A percentile compares a stretch with the other conserved stretches of the same genome.
phyloP scores from a whole-genome alignment of 768 basidiomycete genomes.

The Suillus sp. region DNA sequence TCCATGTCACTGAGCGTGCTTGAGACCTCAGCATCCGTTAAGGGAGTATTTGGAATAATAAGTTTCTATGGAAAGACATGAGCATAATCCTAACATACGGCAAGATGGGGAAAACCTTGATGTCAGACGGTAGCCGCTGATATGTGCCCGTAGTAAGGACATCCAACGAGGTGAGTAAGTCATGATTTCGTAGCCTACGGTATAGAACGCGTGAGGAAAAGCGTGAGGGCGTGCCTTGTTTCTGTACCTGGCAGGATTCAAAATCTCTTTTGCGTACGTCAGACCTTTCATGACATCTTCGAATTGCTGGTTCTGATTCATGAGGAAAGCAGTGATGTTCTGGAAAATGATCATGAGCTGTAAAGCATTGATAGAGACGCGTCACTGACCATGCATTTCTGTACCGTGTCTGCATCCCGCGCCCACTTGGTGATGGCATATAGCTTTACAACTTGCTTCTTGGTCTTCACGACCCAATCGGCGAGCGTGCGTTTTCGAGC shows the following conservation, averaged over 20 bases:
- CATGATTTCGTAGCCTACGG: slow-evolving; percentile 85
- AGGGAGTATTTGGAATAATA: slow-evolving; percentile 61
- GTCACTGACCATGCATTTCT: slow-evolving; percentile 76
- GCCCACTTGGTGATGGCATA: slow-evolving; percentile 89
- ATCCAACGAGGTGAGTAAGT: slow-evolving; percentile 87
- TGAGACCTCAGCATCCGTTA: slow-evolving; percentile 67
- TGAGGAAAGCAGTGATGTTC: slow-evolving; percentile 88
- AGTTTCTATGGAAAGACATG: slow-evolving; percentile 54
- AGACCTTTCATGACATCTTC: slow-evolving; percentile 66
- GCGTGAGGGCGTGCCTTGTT: background rate
- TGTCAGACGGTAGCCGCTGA: slow-evolving; percentile 72
- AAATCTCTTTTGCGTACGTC: slow-evolving; percentile 62
- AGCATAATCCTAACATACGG: slow-evolving; percentile 22
- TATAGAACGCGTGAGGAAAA: slow-evolving; percentile 2
- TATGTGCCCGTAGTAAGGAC: slow-evolving; percentile 89
- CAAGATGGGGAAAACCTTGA: slow-evolving; percentile 58
- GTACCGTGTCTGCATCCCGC: slow-evolving; percentile 78
- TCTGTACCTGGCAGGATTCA: slow-evolving; percentile 77
- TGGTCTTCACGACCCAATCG: slow-evolving; percentile 88
- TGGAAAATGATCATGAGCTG: slow-evolving; percentile 30
- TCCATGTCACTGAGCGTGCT: slow-evolving; percentile 74
- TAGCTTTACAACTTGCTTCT: slow-evolving; percentile 87
- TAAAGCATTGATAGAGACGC: background rate
- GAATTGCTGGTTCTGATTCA: slow-evolving; percentile 85
- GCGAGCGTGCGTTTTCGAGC: slow-evolving; percentile 81